phyloP scores from a whole-genome alignment of 192 early-diverging fungal species.

The Entomortierella lignicola region DNA sequence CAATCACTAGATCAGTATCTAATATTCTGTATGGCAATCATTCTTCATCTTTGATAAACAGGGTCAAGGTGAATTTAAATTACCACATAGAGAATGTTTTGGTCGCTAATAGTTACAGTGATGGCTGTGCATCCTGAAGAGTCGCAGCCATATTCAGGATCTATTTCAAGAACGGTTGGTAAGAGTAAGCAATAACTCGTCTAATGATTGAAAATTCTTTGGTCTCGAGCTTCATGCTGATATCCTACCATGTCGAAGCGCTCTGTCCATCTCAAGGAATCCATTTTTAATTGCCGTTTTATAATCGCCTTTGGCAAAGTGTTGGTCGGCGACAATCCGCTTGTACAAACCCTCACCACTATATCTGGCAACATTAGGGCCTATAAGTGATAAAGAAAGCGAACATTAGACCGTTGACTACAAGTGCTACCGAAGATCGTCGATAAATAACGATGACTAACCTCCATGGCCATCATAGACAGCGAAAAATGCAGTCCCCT shows the following conservation, averaged over 20 bases:
- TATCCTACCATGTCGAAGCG: slow-evolving; percentile 75
- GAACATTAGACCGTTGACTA: background rate
- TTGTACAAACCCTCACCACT: slow-evolving; percentile 83
- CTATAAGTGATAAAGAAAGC: slow-evolving; percentile 39
- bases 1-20: background rate
- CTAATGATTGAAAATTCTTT: background rate
- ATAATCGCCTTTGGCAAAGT: slow-evolving; percentile 79
- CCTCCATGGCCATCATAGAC: slow-evolving; percentile 98
- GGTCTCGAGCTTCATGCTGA: background rate
- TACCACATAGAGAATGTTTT: slow-evolving; percentile 82
- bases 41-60: background rate
- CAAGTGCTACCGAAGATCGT: background rate
- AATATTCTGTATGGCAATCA: too few relatives aligned
- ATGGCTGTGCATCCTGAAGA: slow-evolving; percentile 99
- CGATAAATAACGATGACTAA: slow-evolving; percentile 24
- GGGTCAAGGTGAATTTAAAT: background rate
- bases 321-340: slow-evolving; percentile 69
- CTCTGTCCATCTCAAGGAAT: slow-evolving; percentile 83
- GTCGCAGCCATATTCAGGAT: slow-evolving; percentile 80
- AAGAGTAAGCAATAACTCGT: too few relatives aligned
- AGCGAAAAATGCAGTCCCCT: slow-evolving; percentile 87
- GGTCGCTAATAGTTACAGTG: slow-evolving; percentile 83
- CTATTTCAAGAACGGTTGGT: slow-evolving; percentile 47
- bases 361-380: slow-evolving; percentile 84
- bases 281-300: slow-evolving; percentile 83